These are phyloP conservation scores for Tuber aestivum DNA, from an alignment of 495 filamentous ascomycete species.

Conservation along the genomic window DNA sequence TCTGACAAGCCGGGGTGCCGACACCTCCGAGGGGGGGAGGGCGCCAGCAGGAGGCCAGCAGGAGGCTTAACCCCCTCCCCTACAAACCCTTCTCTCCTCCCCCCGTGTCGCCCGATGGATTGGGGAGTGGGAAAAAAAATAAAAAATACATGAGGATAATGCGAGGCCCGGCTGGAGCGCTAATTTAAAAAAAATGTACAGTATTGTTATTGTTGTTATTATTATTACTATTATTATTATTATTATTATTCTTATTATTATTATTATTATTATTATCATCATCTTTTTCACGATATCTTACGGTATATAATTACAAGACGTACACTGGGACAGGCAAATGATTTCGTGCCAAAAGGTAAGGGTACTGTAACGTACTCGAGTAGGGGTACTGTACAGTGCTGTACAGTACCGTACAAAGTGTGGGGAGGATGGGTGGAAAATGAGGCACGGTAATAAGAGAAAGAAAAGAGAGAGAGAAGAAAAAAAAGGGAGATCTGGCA, in stretches of 20 bases:
- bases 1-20: constrained; percentile 29
- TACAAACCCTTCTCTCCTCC: not conserved
- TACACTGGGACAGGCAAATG: not conserved
- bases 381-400: not conserved
- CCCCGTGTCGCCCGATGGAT: not conserved
- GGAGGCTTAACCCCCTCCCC: not conserved
- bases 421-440: not conserved
- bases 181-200: constrained; percentile 4
- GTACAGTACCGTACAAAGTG: not conserved
- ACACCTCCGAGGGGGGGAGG: constrained; percentile 25
- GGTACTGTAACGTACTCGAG: too few relatives aligned
- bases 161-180: not conserved
- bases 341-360: not conserved
- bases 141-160: constrained; percentile 1
- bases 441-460: too few relatives aligned
- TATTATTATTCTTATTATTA: too few relatives aligned
- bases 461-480: not conserved
- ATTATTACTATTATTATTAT: too few relatives aligned
- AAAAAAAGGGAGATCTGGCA: not conserved
- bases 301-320: not conserved
- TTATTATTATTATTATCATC: not conserved
- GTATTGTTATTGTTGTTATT: too few relatives aligned
- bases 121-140: not conserved
- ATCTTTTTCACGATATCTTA: not conserved
- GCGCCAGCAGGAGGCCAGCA: constrained; percentile 9